Conservation (phyloP, 768 basidiomycete genomes). For the Leucosporidium creatinivorum region DNA sequence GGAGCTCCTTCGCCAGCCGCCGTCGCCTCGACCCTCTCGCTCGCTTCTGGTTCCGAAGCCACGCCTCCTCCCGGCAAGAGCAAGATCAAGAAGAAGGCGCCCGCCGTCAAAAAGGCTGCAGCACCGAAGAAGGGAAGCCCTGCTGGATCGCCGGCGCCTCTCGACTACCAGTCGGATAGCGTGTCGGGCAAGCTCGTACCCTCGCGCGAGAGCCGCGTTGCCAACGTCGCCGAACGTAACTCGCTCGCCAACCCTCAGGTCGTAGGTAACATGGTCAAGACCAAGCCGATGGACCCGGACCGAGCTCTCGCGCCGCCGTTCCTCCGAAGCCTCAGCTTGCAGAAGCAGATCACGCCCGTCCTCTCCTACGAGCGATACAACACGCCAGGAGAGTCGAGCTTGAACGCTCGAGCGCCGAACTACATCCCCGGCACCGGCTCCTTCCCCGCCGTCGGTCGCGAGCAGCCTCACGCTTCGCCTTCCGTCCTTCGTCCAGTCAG, state of each 20-base stretch:
- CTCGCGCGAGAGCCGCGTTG: not conserved
- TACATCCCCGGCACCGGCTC: not conserved
- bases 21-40: too few species aligned
- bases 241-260: not conserved
- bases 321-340: constrained; percentile 15
- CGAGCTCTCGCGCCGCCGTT: constrained; percentile 30
- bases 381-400: not conserved
- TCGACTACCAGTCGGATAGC: not conserved
- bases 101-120: not conserved
- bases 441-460: not conserved
- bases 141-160: not conserved
- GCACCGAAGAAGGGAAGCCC: not conserved
- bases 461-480: not conserved
- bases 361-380: not conserved
- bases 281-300: constrained; percentile 1
- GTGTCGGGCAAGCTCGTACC: not conserved
- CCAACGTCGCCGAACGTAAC: not conserved
- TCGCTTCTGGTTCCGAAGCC: too few species aligned
- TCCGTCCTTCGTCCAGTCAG: not conserved
- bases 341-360: constrained; percentile 20
- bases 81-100: not conserved
- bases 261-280: not conserved
- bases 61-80: not conserved
- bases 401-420: not conserved
- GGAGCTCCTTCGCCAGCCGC: too few species aligned